These are phyloP conservation scores for Bromus sterilis DNA, from an alignment of 176 grass and related monocot species.

Conservation along the genomic window DNA sequence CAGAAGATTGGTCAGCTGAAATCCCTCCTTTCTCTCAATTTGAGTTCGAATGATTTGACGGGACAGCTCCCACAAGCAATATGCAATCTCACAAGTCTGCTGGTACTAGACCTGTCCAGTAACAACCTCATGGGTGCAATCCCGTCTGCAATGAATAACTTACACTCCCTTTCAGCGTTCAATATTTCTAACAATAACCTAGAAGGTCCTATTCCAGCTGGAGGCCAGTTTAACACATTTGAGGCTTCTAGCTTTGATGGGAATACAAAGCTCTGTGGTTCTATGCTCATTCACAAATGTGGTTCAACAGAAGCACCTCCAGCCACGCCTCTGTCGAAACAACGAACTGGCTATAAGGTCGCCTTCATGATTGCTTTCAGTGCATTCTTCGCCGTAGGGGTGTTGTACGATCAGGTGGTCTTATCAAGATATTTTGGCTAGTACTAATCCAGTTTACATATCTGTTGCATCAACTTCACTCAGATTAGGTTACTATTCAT, in stretches of 20 bases:
- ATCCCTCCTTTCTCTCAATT: neutral
- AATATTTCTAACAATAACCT: slow-evolving; percentile 31
- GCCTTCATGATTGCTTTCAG: neutral
- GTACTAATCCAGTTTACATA: neutral
- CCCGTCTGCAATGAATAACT: neutral
- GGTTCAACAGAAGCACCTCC: neutral
- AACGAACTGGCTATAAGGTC: neutral
- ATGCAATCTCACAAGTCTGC: slow-evolving; percentile 20
- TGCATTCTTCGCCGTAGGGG: neutral
- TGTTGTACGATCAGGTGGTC: neutral
- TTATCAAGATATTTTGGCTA: neutral
- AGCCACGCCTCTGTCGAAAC: neutral
- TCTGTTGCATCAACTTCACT: neutral
- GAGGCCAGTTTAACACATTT: slow-evolving; percentile 32
- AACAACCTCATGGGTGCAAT: slow-evolving; percentile 37
- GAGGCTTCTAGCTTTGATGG: slow-evolving; percentile 3
- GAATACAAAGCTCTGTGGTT: slow-evolving; percentile 27
- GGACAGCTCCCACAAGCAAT: slow-evolving; percentile 6
- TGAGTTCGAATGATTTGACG: slow-evolving; percentile 18
- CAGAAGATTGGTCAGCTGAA: slow-evolving; percentile 29
- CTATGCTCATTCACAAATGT: neutral
- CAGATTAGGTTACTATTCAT: neutral
- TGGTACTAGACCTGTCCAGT: slow-evolving; percentile 22
- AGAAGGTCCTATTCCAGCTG: slow-evolving; percentile 27
- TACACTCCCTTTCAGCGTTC: slow-evolving; percentile 24